A percentile compares a stretch with the other conserved stretches of the same genome.
Conservation (phyloP, 164 flowering plant species). For the Kingdonia uniflora region DNA sequence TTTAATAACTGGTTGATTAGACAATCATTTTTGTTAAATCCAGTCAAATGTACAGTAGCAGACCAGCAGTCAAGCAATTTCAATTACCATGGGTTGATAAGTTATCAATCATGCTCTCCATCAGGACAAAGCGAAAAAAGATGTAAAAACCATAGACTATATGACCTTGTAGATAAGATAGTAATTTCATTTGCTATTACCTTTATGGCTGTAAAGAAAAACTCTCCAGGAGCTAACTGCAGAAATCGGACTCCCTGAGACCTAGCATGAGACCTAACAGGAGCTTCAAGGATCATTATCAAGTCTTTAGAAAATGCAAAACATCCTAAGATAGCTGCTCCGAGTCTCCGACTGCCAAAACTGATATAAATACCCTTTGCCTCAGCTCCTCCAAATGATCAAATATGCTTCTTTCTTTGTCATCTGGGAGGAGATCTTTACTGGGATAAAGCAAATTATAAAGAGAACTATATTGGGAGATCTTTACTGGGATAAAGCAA, state of each 20-base stretch:
- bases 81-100: too few species aligned
- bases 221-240: conserved; percentile 95
- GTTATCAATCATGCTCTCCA: too few species aligned
- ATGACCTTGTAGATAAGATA: background rate
- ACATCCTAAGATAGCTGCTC: conserved; percentile 82
- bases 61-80: too few species aligned
- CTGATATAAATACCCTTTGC: conserved; percentile 71
- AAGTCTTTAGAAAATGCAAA: conserved; percentile 87
- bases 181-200: conserved; percentile 21
- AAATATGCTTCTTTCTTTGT: conserved; percentile 81
- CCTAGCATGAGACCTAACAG: too few species aligned
- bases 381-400: conserved; percentile 97
- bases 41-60: too few species aligned
- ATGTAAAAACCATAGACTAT: background rate
- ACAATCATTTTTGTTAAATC: too few species aligned
- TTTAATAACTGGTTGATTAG: too few species aligned
- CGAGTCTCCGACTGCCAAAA: conserved; percentile 94
- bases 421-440: conserved; percentile 94
- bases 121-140: background rate
- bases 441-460: conserved; percentile 77
- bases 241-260: conserved; percentile 85
- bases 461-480: conserved; percentile 40
- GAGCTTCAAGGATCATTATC: conserved; percentile 76
- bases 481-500: conserved; percentile 87
- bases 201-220: conserved; percentile 95